Percentiles rank a stretch among this genome's conserved stretches.
phyloP scores from a whole-genome alignment of 257 asterid genomes.

The Fraxinus americana region DNA sequence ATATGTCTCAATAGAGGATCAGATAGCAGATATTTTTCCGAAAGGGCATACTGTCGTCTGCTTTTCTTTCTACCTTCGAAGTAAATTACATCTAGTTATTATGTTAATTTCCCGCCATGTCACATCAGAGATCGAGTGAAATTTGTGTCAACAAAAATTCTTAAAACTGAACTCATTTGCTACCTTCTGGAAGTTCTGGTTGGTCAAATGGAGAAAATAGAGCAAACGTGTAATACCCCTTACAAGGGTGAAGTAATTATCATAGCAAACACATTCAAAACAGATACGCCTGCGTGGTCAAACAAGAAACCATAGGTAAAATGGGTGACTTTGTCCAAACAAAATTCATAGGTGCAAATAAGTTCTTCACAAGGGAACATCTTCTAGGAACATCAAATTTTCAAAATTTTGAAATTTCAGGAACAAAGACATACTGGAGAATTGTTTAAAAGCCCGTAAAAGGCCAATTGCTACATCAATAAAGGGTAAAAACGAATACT shows the following conservation, averaged over 20 bases:
- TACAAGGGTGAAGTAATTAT: not conserved
- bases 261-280: not conserved
- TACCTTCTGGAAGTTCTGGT: slow-evolving; percentile 88
- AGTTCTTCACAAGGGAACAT: not conserved
- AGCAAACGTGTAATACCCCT: not conserved
- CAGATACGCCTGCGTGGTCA: not conserved
- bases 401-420: too few species aligned
- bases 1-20: too few species aligned
- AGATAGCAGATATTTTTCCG: too few species aligned
- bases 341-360: not conserved
- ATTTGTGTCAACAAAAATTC: not conserved
- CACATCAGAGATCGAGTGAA: not conserved
- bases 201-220: slow-evolving; percentile 78
- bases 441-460: not conserved
- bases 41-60: too few species aligned
- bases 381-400: not conserved
- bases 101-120: not conserved
- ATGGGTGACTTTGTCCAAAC: not conserved
- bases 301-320: not conserved
- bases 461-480: not conserved
- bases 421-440: not conserved
- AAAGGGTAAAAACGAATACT: too few species aligned
- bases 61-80: not conserved
- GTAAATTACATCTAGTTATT: not conserved
- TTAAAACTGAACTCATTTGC: not conserved